Evolutionary conservation across 208 protist species (phyloP), one percentile per base, ranked within the genome.

Genomic region (Trypanosoma boissoni): DNA sequence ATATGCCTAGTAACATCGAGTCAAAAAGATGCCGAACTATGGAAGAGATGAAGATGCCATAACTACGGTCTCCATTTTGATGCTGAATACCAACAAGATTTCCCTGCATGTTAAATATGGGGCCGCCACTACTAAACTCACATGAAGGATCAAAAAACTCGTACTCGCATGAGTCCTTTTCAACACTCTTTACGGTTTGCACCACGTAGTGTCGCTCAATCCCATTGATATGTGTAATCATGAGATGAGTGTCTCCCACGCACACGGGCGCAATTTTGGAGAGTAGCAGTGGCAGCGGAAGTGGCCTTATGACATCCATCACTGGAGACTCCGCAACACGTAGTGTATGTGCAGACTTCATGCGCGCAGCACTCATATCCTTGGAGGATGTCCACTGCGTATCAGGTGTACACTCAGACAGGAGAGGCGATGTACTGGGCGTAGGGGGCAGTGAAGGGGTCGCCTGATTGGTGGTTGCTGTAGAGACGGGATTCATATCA

Each of bases 51-150:
- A 81, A 64, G 27, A 95, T 74, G 42, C 80, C 69, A 53, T 86
- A 70, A 23, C 68, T 72, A 23, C 42, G 39, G 56, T 65, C 29
- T 23, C 60, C 78, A n/a, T 32, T 37, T 46, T 86, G 77, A 62
- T 95, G 88, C 53, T 95, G 88, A 36, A 95, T 34, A 6, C 85
- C 88, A 26, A 95, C 71, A 75, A 95, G 92, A 63, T 91, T 75
- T n/a, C 88, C 88, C 6, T 75, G 60, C 37, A 61, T 68, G 56
- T 86, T 75, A 68, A 95, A 95, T 37, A 92, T 85, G 18, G 81
- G 64, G 0, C 88, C 88, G 27, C 88, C 88, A 52, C 88, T 95
- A 60, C 76, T 81, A 51, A 60, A 70, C 46, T 84, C 75, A 56
- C 59, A 57, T 5, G 36, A 26, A 18, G 49, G 45, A 26, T 73